These are phyloP conservation scores for Borovskyia barvae DNA, from an alignment of 208 protist species.

Conservation along the genomic window DNA sequence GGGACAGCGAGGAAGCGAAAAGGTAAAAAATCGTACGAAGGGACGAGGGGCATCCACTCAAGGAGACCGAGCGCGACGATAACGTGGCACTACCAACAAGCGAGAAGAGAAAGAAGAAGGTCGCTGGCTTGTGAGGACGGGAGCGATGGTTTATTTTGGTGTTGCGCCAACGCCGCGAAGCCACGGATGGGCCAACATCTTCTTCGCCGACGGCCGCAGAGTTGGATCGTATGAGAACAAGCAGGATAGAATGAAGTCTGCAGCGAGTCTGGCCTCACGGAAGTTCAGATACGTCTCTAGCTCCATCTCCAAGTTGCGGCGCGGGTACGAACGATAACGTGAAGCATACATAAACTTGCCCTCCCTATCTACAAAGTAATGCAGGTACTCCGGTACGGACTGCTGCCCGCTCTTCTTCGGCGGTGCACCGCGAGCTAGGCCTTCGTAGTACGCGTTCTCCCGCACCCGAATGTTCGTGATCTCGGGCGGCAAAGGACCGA, in stretches of 20 bases:
- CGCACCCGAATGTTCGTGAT: conserved; percentile 46
- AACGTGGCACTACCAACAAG: neutral
- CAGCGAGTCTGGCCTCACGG: conserved; percentile 24
- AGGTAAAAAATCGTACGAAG: neutral
- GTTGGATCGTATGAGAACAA: conserved; percentile 61
- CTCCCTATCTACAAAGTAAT: conserved; percentile 57
- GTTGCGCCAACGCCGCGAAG: conserved; percentile 23
- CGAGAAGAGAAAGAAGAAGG: neutral
- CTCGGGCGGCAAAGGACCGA: conserved; percentile 57
- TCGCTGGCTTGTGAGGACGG: neutral
- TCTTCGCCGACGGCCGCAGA: conserved; percentile 44
- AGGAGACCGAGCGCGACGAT: neutral
- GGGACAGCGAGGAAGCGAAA: neutral
- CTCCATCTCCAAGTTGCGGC: conserved; percentile 49
- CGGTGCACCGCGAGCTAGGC: neutral
- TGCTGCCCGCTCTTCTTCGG: conserved; percentile 1
- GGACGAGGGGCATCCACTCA: neutral
- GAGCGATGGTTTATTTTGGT: neutral
- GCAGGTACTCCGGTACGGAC: conserved; percentile 53
- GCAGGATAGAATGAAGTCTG: conserved; percentile 68
- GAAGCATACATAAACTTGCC: conserved; percentile 59
- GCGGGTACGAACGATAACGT: conserved; percentile 40
- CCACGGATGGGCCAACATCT: conserved; percentile 62
- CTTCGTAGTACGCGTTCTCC: conserved; percentile 44
- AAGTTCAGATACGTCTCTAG: conserved; percentile 42